A percentile compares a stretch with the other conserved stretches of the same genome.
These are phyloP conservation scores for Heterobasidion irregulare DNA, from an alignment of 1,284 basidiomycete genomes.

Conservation along the genomic window DNA sequence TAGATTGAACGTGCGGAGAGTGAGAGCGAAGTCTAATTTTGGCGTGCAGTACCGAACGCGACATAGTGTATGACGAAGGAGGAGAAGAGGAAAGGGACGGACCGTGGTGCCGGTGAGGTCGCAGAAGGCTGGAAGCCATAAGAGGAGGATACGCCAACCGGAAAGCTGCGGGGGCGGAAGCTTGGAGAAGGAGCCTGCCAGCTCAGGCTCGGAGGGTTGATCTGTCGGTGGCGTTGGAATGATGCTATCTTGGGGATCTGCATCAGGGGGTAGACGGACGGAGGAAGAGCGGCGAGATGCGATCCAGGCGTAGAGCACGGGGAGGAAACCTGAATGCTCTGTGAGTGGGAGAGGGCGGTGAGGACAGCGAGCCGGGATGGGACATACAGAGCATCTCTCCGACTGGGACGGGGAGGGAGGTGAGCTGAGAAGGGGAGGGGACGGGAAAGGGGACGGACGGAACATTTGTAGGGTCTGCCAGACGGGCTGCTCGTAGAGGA, in stretches of 20 bases:
- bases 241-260: slow-evolving; percentile 27
- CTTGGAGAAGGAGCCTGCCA: slow-evolving; percentile 24
- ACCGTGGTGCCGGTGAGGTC: slow-evolving; percentile 87
- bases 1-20: slow-evolving; percentile 1
- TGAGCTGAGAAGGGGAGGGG: slow-evolving; percentile 16
- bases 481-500: slow-evolving; percentile 87
- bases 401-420: slow-evolving; percentile 41
- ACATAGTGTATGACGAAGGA: background rate
- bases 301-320: slow-evolving; percentile 67
- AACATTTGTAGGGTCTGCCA: slow-evolving; percentile 95
- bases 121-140: slow-evolving; percentile 84
- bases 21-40: slow-evolving; percentile 1
- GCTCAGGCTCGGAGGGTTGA: slow-evolving; percentile 12
- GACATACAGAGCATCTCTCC: slow-evolving; percentile 88
- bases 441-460: slow-evolving; percentile 42
- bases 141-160: slow-evolving; percentile 65
- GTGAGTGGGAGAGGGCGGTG: slow-evolving; percentile 13
- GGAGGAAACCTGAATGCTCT: slow-evolving; percentile 62
- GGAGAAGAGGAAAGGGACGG: background rate
- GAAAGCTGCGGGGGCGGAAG: slow-evolving; percentile 35
- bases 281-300: slow-evolving; percentile 35
- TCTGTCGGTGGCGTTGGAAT: slow-evolving; percentile 9
- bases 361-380: background rate
- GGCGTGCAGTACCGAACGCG: background rate
- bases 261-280: slow-evolving; percentile 49